These are phyloP conservation scores for Cryptococcus sp. DNA, from an alignment of 1,284 basidiomycete genomes.

Conservation along the genomic window DNA sequence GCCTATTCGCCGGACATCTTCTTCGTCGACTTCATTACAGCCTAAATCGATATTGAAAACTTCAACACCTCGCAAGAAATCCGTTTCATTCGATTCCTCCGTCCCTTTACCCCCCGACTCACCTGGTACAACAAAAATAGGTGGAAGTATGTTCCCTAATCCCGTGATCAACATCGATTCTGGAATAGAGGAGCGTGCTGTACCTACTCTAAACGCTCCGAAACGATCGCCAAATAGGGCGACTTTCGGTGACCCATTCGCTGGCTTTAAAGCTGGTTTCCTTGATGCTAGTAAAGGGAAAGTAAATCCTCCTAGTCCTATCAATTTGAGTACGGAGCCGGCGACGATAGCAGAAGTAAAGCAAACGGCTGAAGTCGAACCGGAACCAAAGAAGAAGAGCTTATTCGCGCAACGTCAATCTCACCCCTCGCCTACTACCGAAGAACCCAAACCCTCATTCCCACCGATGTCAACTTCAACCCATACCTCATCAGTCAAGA, in stretches of 20 bases:
- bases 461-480: background rate
- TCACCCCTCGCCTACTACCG: background rate
- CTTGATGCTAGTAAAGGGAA: slow-evolving; percentile 6
- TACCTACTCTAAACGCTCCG: background rate
- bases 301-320: background rate
- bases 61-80: slow-evolving; percentile 33
- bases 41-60: slow-evolving; percentile 39
- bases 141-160: background rate
- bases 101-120: slow-evolving; percentile 35
- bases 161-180: background rate
- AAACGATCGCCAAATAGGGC: background rate
- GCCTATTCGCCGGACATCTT: background rate
- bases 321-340: background rate
- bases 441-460: background rate
- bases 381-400: slow-evolving; percentile 24
- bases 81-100: slow-evolving; percentile 39
- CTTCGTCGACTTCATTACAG: background rate
- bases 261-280: slow-evolving; percentile 39
- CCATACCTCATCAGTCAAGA: background rate
- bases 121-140: slow-evolving; percentile 10
- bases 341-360: no score
- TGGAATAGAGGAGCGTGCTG: background rate
- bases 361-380: background rate
- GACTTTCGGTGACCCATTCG: slow-evolving; percentile 14
- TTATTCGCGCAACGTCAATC: slow-evolving; percentile 28